Conservation (phyloP, 768 basidiomycete genomes). For the Phylloporus scabripes region DNA sequence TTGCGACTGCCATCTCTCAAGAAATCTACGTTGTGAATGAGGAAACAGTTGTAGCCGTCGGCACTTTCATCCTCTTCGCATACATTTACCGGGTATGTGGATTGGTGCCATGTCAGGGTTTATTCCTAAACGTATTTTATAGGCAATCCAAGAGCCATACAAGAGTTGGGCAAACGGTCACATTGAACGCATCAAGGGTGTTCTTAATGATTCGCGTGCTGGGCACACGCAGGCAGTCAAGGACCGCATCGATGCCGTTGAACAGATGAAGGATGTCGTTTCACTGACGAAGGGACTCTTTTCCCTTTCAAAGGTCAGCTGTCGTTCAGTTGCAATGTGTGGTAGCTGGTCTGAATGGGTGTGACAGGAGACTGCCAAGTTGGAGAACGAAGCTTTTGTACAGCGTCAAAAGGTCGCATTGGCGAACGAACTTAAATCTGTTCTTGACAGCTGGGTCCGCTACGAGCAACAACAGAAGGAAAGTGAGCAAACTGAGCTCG, state of each 20-base stretch:
- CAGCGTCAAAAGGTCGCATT: conserved; percentile 85
- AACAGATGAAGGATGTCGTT: conserved; percentile 94
- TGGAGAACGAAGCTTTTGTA: conserved; percentile 87
- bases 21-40: conserved; percentile 98
- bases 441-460: conserved; percentile 97
- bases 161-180: conserved; percentile 87
- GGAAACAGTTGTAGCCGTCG: conserved; percentile 85
- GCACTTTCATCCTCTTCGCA: conserved; percentile 76
- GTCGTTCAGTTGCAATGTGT: not conserved
- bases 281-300: conserved; percentile 88
- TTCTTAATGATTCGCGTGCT: conserved; percentile 75
- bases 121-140: conserved; percentile 10
- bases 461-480: conserved; percentile 97
- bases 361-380: conserved; percentile 78
- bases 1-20: conserved; percentile 91
- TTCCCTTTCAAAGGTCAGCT: conserved; percentile 76
- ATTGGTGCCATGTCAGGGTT: not conserved
- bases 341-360: not conserved
- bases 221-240: conserved; percentile 93
- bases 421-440: conserved; percentile 84
- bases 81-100: conserved; percentile 71
- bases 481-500: conserved; percentile 89
- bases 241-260: conserved; percentile 87
- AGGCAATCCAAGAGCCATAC: conserved; percentile 85
- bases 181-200: conserved; percentile 74